A percentile compares a stretch with the other conserved stretches of the same genome.
Conservation (phyloP, 768 basidiomycete genomes). For the Suillus brevipes region DNA sequence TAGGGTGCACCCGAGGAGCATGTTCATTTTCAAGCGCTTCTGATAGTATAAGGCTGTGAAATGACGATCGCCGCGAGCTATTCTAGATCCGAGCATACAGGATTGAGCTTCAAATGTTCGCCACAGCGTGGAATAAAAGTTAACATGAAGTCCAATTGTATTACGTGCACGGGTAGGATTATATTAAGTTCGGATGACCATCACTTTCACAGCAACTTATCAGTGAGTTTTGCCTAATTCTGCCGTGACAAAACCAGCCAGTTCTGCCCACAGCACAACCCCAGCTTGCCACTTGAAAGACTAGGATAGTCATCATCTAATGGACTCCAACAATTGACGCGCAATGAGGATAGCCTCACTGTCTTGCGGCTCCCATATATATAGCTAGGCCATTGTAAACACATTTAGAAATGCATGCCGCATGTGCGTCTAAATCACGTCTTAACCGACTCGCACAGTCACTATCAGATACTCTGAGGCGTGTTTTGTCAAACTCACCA, state of each 20-base stretch:
- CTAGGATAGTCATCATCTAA: neutral
- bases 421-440: neutral
- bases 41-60: neutral
- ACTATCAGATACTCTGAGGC: neutral
- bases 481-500: neutral
- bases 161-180: too few relatives aligned
- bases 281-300: neutral
- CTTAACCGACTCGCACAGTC: neutral
- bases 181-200: too few relatives aligned
- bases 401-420: neutral
- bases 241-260: too few relatives aligned
- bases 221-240: too few relatives aligned
- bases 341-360: neutral
- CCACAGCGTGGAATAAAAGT: too few relatives aligned
- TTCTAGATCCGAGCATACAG: neutral
- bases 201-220: too few relatives aligned
- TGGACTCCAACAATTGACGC: neutral
- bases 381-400: neutral
- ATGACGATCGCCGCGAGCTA: too few relatives aligned
- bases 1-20: neutral
- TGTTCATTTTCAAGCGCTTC: neutral
- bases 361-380: neutral
- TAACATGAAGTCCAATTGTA: too few relatives aligned
- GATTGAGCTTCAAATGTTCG: neutral
- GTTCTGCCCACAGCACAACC: neutral